Evolutionary conservation across 495 filamentous ascomycete species (phyloP), one percentile per base, ranked within the genome.

Genomic region (Pseudomonodictys pantanalensis): DNA sequence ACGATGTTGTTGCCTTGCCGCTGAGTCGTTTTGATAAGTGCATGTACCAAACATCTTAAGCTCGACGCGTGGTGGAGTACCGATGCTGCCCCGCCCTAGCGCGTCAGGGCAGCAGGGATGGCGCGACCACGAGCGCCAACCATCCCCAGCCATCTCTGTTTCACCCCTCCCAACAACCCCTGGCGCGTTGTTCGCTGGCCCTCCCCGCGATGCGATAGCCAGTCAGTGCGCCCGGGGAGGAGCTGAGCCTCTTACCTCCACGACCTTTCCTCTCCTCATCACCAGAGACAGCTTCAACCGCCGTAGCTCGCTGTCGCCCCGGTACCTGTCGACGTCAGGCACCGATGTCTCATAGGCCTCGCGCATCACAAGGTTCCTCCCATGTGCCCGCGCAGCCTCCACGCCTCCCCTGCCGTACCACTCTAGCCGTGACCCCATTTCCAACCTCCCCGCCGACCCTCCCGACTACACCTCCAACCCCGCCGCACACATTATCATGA

Each of bases 301-400:
- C n/a, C n/a, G n/a, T n/a, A n/a, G n/a, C n/a, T n/a, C n/a, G n/a
- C n/a, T n/a, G n/a, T n/a, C n/a, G n/a, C n/a, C n/a, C n/a, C n/a
- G n/a, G n/a, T n/a, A n/a, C n/a, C n/a, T n/a, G n/a, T n/a, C n/a
- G n/a, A n/a, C 38, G 43, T 50, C 62, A 66, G 62, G 62, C 62
- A 66, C 57, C 62, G 23, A 58, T 62, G 64, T 66, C 64, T 60
- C 49, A 53, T 62, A 62, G 64, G 64, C 52, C 58, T 66, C 20
- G 46, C 39, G 22, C 52, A 58, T 66, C 64, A 62, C 58, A 58
- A 58, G 64, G 58, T 53, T 18, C 23, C 44, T 52, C 58, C n/a
- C 58, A 62, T 62, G 58, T 62, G 58, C 64, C 58, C 29, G 41
- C 45, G 49, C 24, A 20, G 58, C 63, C 51, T 65, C 56, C 49